Evolutionary conservation across 352 stramenopile species (phyloP).

Genomic region (Pythium vanterpoolii): DNA sequence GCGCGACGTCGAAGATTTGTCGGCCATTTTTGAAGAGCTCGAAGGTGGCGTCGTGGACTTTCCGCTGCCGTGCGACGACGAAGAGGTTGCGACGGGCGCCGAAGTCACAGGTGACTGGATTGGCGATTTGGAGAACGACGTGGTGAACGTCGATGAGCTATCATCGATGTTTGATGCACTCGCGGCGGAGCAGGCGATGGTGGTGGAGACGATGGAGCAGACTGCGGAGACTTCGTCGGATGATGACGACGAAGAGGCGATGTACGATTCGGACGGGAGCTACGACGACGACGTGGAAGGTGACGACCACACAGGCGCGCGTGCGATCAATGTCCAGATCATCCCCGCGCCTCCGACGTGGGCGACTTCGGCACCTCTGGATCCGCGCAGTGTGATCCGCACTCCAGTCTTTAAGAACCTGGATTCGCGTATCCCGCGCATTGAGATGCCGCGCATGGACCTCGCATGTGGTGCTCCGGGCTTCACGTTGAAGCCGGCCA

Average conservation of each 20-base stretch:
- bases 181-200: conserved; percentile 42
- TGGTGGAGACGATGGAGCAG: conserved; percentile 4
- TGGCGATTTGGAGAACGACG: conserved; percentile 58
- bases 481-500: conserved; percentile 16
- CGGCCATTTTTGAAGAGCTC: conserved; percentile 69
- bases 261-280: conserved; percentile 30
- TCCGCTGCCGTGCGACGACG: conserved; percentile 52
- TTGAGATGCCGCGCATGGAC: conserved; percentile 72
- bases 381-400: conserved; percentile 75
- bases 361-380: conserved; percentile 52
- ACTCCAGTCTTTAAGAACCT: conserved; percentile 75
- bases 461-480: conserved; percentile 33
- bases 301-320: conserved; percentile 34
- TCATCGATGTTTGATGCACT: conserved; percentile 63
- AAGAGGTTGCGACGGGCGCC: conserved; percentile 30
- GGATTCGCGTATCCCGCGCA: conserved; percentile 68
- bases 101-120: conserved; percentile 49
- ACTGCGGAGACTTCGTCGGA: conserved; percentile 12
- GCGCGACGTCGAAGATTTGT: conserved; percentile 73
- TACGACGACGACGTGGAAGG: conserved; percentile 28
- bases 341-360: conserved; percentile 52
- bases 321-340: conserved; percentile 31
- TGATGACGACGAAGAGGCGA: conserved; percentile 19
- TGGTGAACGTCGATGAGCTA: conserved; percentile 70
- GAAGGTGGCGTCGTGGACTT: conserved; percentile 46